These are phyloP conservation scores for Coemansia sp. DNA, from an alignment of 192 early-diverging fungal genomes.

Conservation along the genomic window DNA sequence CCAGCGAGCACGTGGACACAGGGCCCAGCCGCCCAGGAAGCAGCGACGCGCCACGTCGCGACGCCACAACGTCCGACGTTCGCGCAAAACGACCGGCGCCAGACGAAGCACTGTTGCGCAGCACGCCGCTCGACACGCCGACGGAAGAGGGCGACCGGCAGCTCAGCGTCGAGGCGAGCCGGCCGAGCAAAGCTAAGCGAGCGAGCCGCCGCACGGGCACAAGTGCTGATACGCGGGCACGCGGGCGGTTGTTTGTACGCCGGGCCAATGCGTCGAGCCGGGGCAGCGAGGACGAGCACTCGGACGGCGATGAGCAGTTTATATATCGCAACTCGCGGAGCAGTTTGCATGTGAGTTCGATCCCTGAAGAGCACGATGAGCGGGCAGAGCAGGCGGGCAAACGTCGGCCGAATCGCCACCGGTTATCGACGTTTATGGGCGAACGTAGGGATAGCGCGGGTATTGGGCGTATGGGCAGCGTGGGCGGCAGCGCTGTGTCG, in stretches of 20 bases:
- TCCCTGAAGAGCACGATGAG: conserved; percentile 48
- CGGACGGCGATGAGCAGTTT: conserved; percentile 51
- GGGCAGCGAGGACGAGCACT: conserved; percentile 49
- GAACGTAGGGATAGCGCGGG: conserved; percentile 45
- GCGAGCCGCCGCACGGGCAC: conserved; percentile 4
- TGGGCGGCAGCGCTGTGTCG: conserved; percentile 22
- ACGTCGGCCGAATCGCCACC: conserved; percentile 44
- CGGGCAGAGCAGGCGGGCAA: conserved; percentile 23
- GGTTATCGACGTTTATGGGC: conserved; percentile 42
- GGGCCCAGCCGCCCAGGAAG: conserved; percentile 20
- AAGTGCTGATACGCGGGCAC: conserved; percentile 17
- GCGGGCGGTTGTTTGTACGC: conserved; percentile 36
- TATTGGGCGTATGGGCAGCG: not conserved
- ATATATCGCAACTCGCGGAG: conserved; percentile 55
- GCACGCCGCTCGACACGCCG: conserved; percentile 41
- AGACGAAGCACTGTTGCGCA: conserved; percentile 4
- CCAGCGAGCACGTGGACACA: conserved; percentile 19
- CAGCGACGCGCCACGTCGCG: conserved; percentile 11
- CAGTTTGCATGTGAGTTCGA: conserved; percentile 53
- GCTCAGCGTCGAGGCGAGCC: conserved; percentile 33
- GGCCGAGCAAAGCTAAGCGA: conserved; percentile 10
- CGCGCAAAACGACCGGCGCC: not conserved
- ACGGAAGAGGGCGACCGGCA: conserved; percentile 51
- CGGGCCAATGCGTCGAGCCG: conserved; percentile 39
- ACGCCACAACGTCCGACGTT: conserved; percentile 4